Conservation (phyloP, 176 grass and related monocot species). For the Musa schizocarpa region DNA sequence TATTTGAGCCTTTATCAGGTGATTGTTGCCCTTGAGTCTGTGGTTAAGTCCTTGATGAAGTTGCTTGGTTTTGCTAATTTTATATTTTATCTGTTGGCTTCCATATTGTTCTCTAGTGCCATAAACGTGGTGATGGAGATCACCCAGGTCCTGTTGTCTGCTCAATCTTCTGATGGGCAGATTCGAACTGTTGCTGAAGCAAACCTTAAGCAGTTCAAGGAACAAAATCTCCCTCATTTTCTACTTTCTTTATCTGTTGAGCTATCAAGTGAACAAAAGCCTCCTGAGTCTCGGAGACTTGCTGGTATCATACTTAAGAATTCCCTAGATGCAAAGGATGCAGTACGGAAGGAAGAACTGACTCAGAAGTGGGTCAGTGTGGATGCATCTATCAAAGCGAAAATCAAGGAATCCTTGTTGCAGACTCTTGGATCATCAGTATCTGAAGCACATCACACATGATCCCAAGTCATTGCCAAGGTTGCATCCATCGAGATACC, state of each 20-base stretch:
- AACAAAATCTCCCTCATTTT: conserved; percentile 76
- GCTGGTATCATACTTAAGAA: conserved; percentile 85
- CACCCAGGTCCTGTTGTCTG: conserved; percentile 55
- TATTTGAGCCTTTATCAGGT: too few relatives aligned
- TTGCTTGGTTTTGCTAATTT: neutral
- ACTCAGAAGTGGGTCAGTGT: conserved; percentile 57
- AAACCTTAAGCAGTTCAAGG: conserved; percentile 75
- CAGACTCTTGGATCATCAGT: conserved; percentile 58
- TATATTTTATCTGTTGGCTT: neutral
- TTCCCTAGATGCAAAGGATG: conserved; percentile 69
- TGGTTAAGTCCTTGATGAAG: too few relatives aligned
- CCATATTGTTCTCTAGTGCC: conserved; percentile 3
- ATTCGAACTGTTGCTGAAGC: conserved; percentile 51
- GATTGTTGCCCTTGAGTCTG: too few relatives aligned
- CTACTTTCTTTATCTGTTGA: conserved; percentile 71
- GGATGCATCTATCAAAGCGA: conserved; percentile 49
- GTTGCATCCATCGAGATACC: conserved; percentile 90
- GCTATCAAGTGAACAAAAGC: conserved; percentile 56
- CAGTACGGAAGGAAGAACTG: conserved; percentile 46
- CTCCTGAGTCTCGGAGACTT: conserved; percentile 67
- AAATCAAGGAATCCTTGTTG: conserved; percentile 87
- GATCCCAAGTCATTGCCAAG: conserved; percentile 92
- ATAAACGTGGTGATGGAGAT: conserved; percentile 52
- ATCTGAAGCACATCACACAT: conserved; percentile 66
- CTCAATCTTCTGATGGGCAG: conserved; percentile 64